Evolutionary conservation across 2,329 filamentous ascomycete genomes (phyloP), one percentile per base, ranked within the genome.

Genomic region (Aspergillus fischeri): DNA sequence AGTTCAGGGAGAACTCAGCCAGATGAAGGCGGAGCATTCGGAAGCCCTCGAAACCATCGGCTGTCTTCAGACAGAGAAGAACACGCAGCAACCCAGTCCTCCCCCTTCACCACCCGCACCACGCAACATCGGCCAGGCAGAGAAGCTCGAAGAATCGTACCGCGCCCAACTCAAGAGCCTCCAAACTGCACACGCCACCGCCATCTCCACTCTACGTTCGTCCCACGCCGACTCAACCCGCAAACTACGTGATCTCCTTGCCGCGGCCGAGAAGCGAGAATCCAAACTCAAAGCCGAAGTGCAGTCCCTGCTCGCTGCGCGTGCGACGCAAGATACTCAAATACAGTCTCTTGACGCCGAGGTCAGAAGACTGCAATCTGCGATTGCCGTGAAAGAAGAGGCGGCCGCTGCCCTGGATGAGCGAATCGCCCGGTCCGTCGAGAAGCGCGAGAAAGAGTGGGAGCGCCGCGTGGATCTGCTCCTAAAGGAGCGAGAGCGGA

Each of bases 381-480:
- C 73, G 21, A 71, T 77, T 25, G 68, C 71, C 11, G 67, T 68
- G 1, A 77, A 77, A 54, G 73, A 77, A n/a, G 73, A 75, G 48
- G 68, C 74, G 2, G 67, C 75, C 17, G 67, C 66, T 0, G 74
- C 71, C 3, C 53, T 78, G 20, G 76, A 78, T 58, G 62, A 69
- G 54, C 71, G 73, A 41, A 74, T 78, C 52, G 70, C 73, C 9
- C 65, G 68, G 49, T 74, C 74, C 0, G 68, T 77, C 14, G 73
- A 77, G 50, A 75, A 74, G 60, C 70, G 75, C 35, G 76, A 78
- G 62, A 70, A 71, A 25, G 74, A 75, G 53, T 78, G 76, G 76
- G 70, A 76, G 56, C 66, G 71, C 0, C 71, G 76, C 4, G 66
- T 77, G 2, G 70, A 77, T 50, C 58, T 75, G 11, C 60, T 78